A percentile compares a stretch with the other conserved stretches of the same genome.
phyloP scores from a whole-genome alignment of 352 stramenopile genomes.

The Phytophthora chlamydospora region DNA sequence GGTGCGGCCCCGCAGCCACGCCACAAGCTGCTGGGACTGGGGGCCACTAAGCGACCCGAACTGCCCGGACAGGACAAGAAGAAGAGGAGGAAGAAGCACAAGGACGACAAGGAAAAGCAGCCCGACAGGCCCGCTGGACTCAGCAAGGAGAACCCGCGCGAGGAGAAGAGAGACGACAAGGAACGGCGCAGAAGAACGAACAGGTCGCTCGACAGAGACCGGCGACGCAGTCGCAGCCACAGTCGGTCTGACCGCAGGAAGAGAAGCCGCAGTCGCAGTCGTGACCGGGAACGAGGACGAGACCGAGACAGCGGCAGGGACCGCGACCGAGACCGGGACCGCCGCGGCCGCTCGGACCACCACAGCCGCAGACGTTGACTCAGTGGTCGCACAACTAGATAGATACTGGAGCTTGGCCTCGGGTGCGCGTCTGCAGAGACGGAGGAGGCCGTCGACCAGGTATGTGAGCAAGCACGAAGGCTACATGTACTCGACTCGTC shows the following conservation, averaged over 20 bases:
- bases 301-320: slow-evolving; percentile 22
- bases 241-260: slow-evolving; percentile 2
- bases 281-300: slow-evolving; percentile 14
- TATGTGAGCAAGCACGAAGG: slow-evolving; percentile 24
- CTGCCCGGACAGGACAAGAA: slow-evolving; percentile 55
- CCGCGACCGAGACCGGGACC: slow-evolving; percentile 27
- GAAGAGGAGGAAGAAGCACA: slow-evolving; percentile 38
- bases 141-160: slow-evolving; percentile 11
- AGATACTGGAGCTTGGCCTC: slow-evolving; percentile 19
- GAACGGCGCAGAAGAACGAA: slow-evolving; percentile 8
- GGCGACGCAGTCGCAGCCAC: slow-evolving; percentile 13
- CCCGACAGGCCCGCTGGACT: slow-evolving; percentile 17
- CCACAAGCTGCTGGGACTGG: slow-evolving; percentile 93
- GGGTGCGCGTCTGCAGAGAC: slow-evolving; percentile 5
- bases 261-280: slow-evolving; percentile 19
- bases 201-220: slow-evolving; percentile 15
- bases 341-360: slow-evolving; percentile 24
- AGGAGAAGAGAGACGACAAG: slow-evolving; percentile 17
- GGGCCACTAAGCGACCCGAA: slow-evolving; percentile 81
- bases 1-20: slow-evolving; percentile 68
- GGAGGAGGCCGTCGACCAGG: slow-evolving; percentile 1
- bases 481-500: slow-evolving; percentile 7
- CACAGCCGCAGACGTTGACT: slow-evolving; percentile 41
- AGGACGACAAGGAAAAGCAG: slow-evolving; percentile 15
- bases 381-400: slow-evolving; percentile 21